Base-by-base conservation (phyloP, 2,329 filamentous ascomycete genomes). In the Whalleya microplaca region DNA sequence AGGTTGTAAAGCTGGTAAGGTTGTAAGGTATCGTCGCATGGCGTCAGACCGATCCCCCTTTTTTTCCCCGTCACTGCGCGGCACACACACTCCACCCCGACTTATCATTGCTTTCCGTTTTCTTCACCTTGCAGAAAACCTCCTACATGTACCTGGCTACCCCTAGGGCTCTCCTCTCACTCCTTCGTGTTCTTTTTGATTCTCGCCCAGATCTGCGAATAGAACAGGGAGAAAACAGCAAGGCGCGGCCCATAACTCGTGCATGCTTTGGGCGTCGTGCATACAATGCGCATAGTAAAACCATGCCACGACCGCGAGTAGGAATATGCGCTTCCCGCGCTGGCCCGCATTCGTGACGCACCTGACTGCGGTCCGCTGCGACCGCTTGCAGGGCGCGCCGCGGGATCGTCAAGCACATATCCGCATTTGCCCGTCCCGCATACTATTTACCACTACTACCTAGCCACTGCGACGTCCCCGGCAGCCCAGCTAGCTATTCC, bases 351-450 rank as follows among this genome's bases (percentile, higher is more conserved):
- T 37, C 9, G 32, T 37, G 32, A 37, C 32, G 32, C 69, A 64
- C 66, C 66, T 71, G 69, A 70, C 66, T 66, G 64, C 68, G 68
- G 66, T 65, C 65, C 66, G 70, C 70, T 66, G 71, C 71, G 69
- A 27, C 66, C 63, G 53, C 58, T 54, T 70, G 69, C 68, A 68
- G 64, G 43, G 59, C 59, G 53, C 52, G 41, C 54, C 29, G 54
- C 48, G 46, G 50, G 50, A 52, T 54, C 43, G 48, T 41, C 55
- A 54, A 51, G 21, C 40, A 43, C 51, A 46, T 47, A 48, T 55
- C 43, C 37, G 45, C 42, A 45, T 37, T 41, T 46, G 42, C 47
- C 42, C 46, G 50, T 48, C 51, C 55, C 55, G 51, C 55, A 59
- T 58, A 44, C 21, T 32, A 37, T 27, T 45, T 29, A 27, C 32